Conservation (phyloP, 2,329 filamentous ascomycete species). For the Exophiala mesophila region DNA sequence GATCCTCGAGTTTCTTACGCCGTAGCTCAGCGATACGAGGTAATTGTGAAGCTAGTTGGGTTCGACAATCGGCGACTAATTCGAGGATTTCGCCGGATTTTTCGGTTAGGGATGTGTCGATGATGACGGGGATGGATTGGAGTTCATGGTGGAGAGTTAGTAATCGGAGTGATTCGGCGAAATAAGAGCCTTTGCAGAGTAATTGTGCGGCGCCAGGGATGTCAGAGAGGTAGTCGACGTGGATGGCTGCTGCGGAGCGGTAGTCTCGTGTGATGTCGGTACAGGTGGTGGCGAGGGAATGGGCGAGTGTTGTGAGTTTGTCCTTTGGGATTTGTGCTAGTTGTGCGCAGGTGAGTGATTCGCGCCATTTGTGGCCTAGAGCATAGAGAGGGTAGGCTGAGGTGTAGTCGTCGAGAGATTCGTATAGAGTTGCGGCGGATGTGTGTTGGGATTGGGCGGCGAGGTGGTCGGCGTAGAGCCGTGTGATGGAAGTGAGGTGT, state of each 20-base stretch:
- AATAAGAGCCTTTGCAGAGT: slow-evolving; percentile 81
- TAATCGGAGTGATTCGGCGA: slow-evolving; percentile 81
- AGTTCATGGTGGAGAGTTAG: slow-evolving; percentile 57
- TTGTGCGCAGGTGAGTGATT: slow-evolving; percentile 75
- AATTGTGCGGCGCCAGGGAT: slow-evolving; percentile 65
- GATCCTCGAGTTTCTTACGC: slow-evolving; percentile 74
- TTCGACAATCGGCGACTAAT: slow-evolving; percentile 86
- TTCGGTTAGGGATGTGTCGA: slow-evolving; percentile 77
- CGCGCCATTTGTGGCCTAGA: slow-evolving; percentile 81
- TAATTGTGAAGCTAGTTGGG: slow-evolving; percentile 76
- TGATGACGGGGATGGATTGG: slow-evolving; percentile 60
- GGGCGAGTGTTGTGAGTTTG: slow-evolving; percentile 64
- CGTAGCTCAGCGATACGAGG: slow-evolving; percentile 81
- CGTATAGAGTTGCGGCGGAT: slow-evolving; percentile 83
- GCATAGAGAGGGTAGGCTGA: slow-evolving; percentile 80
- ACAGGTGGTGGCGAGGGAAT: slow-evolving; percentile 69
- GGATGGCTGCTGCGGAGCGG: slow-evolving; percentile 69
- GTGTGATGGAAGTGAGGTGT: slow-evolving; percentile 63
- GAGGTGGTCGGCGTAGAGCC: slow-evolving; percentile 74
- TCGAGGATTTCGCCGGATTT: slow-evolving; percentile 79
- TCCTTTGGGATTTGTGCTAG: slow-evolving; percentile 58
- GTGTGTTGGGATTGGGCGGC: slow-evolving; percentile 69
- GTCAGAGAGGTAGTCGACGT: slow-evolving; percentile 74
- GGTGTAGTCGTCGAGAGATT: slow-evolving; percentile 70
- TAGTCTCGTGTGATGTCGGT: slow-evolving; percentile 78